Evolutionary conservation across 495 filamentous ascomycete genomes (phyloP), one percentile per base, ranked within the genome.

Genomic region (Hyaloscypha hepaticicola): DNA sequence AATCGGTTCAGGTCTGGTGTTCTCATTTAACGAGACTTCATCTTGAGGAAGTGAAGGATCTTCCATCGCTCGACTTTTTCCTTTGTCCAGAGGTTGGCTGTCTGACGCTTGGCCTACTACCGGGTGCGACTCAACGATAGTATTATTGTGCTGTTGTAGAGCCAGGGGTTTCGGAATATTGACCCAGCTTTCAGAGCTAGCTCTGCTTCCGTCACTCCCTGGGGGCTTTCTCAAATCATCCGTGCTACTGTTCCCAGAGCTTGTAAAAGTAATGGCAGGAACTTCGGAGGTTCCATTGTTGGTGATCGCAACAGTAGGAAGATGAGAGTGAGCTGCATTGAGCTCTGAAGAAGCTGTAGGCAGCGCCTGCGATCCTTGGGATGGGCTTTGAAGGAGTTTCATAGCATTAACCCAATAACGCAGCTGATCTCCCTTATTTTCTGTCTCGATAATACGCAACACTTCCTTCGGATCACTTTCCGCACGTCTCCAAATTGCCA

Each of bases 401-500:
- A 73, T 67, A 16, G 71, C 69, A 51, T 68, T 70, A 21, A 82
- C 70, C 80, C 80, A 84, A 60, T 81, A 80, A 26, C 77, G 76
- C 49, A 90, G 76, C 55, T 83, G 81, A 16, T 83, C 82, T 48
- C 82, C 77, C 14, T 81, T 80, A 27, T 81, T 79, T 68, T 89
- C 87, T 31, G 87, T 81, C 27, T 81, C 79, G 55, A 90, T 86
- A 14, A 90, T 85, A 48, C 78, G 74, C 7, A 87, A 66, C 22
- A 90, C 84, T 66, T 82, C 80, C 19, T 84, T 77, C 0, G 82
- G 83, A 65, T 89, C 80, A 14, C 88, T 85, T 41, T 83, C 65
- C n/a, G 70, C 69, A 27, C 68, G 68, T 56, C 63, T 60, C 73
- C 73, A 73, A 24, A 72, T 69, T 2, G 56, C 41, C 21, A 72